Evolutionary conservation across 2,329 filamentous ascomycete genomes (phyloP).

Genomic region (Colletotrichum chrysophilum): DNA sequence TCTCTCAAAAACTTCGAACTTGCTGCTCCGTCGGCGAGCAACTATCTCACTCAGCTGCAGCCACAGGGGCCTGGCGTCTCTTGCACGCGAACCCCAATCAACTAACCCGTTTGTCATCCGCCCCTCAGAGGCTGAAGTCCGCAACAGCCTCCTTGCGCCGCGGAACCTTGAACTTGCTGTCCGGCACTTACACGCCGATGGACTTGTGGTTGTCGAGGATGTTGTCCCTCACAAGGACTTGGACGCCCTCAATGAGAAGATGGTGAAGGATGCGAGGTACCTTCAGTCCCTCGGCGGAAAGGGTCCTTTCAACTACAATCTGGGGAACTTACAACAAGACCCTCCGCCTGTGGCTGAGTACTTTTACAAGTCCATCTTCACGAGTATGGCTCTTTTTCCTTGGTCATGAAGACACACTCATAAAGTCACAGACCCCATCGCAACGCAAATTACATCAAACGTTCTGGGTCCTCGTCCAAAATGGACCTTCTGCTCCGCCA

Average conservation of each 20-base stretch:
- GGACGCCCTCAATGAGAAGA: constrained; percentile 61
- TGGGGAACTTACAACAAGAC: constrained; percentile 67
- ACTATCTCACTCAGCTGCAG: neutral
- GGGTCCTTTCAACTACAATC: constrained; percentile 67
- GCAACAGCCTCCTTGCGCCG: constrained; percentile 34
- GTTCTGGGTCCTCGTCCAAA: constrained; percentile 59
- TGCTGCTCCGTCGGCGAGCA: neutral
- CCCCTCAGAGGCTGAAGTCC: constrained; percentile 34
- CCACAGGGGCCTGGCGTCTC: neutral
- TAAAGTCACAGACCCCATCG: constrained; percentile 49
- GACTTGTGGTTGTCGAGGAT: constrained; percentile 61
- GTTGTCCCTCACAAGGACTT: constrained; percentile 55
- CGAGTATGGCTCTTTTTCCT: constrained; percentile 45
- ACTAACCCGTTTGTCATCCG: constrained; percentile 26
- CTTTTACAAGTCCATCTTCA: constrained; percentile 56
- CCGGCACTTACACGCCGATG: constrained; percentile 55
- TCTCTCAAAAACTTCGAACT: neutral
- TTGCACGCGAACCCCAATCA: neutral
- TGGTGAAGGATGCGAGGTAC: constrained; percentile 60
- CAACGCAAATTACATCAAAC: constrained; percentile 59
- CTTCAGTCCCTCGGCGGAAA: constrained; percentile 57
- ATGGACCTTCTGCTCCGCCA: constrained; percentile 64
- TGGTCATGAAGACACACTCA: neutral
- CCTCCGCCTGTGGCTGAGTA: constrained; percentile 54
- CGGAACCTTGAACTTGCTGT: constrained; percentile 62